Base-by-base conservation (phyloP, 2,329 filamentous ascomycete genomes). In the Monosporascus sp. region DNA sequence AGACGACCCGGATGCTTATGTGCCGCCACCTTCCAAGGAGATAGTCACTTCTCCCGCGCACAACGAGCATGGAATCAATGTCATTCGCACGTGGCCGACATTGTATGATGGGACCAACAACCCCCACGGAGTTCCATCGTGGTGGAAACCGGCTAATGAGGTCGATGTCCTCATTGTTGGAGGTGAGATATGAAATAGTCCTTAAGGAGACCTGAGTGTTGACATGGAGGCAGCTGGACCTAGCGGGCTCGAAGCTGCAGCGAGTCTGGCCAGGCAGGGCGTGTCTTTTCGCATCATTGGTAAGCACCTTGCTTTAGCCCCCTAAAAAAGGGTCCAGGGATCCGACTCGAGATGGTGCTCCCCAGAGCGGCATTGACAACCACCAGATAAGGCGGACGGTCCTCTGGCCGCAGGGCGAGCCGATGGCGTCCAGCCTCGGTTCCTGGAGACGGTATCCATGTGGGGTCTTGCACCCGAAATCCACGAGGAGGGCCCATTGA, bases 91-190 rank as follows among this genome's bases (percentile, higher is more conserved):
- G 11, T 69, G 65, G 65, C 66, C 67, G 7, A 63, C 62, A 5
- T 31, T 68, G 3, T 64, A 65, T 43, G 54, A 67, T 50, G 65
- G 66, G 2, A 63, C 65, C 2, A 61, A 67, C n/a, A 60, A 40
- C 26, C 66, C 65, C 14, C 60, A 67, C 44, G 64, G 60, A 1
- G 37, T 60, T 1, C 66, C 65, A 1, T 50, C 57, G 0, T 67
- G 61, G 66, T 67, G 65, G 64, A 60, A 58, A 7, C 63, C 64
- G 26, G 26, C 51, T 31, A 57, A 58, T 28, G 58, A 69, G 35
- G 67, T 70, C 11, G 68, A 70, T 56, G 67, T 70, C 8, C 53
- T 70, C 8, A 69, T 70, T 45, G 60, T 59, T 48, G 68, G 68
- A 57, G 68, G 68, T 69, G 60, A 41, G 58, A 24, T 35, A 49